phyloP scores from a whole-genome alignment of 495 filamentous ascomycete genomes.

The Penicillium angulare region DNA sequence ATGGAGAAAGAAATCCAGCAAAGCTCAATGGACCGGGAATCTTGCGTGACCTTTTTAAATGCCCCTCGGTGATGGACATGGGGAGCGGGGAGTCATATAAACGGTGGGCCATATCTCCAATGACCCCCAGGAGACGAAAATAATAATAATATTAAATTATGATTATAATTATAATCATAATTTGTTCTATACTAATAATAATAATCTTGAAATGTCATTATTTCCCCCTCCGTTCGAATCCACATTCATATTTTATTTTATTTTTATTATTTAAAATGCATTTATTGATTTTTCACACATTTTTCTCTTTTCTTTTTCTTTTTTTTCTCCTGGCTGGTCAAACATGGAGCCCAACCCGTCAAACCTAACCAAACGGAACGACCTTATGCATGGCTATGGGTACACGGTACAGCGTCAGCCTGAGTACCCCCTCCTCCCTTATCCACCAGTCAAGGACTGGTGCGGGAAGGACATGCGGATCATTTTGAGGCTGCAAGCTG shows the following conservation, averaged over 20 bases:
- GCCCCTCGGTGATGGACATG: slow-evolving; percentile 29
- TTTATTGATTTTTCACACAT: slow-evolving; percentile 1
- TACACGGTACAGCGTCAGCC: slow-evolving; percentile 40
- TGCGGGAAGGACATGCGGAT: slow-evolving; percentile 43
- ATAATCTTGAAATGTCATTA: no score
- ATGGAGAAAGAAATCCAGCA: slow-evolving; percentile 13
- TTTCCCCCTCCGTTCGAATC: no score
- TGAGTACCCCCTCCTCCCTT: slow-evolving; percentile 28
- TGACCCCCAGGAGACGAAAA: slow-evolving; percentile 11
- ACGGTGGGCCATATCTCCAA: slow-evolving; percentile 39
- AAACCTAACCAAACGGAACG: slow-evolving; percentile 31
- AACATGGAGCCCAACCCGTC: slow-evolving; percentile 42
- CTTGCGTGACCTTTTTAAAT: slow-evolving; percentile 24
- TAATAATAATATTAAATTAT: slow-evolving; percentile 1
- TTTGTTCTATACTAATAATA: neutral
- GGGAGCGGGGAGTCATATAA: slow-evolving; percentile 46
- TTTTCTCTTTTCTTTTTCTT: slow-evolving; percentile 2
- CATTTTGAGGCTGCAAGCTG: slow-evolving; percentile 52
- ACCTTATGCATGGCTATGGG: slow-evolving; percentile 42
- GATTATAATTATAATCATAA: slow-evolving; percentile 1
- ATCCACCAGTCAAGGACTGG: slow-evolving; percentile 35
- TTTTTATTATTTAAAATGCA: neutral
- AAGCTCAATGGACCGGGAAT: slow-evolving; percentile 23
- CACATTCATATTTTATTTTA: no score
- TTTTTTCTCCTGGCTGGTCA: slow-evolving; percentile 17